These are phyloP conservation scores for Pilaira anomala DNA, from an alignment of 192 early-diverging fungal species.

Conservation along the genomic window DNA sequence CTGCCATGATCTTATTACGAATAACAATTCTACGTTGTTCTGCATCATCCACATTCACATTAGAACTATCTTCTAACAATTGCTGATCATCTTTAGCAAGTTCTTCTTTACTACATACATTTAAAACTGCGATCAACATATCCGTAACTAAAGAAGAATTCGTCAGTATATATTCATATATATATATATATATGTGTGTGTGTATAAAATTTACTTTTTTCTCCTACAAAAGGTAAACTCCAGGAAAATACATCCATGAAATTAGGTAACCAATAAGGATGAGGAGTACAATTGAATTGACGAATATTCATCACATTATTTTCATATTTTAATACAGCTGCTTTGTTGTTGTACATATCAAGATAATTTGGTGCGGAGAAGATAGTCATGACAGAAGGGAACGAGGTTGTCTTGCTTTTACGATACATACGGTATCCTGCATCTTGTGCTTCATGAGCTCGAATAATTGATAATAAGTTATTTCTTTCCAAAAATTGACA, in stretches of 20 bases:
- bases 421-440: constrained; percentile 96
- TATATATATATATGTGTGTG: not conserved
- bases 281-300: constrained; percentile 87
- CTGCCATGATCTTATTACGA: constrained; percentile 88
- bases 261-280: constrained; percentile 98
- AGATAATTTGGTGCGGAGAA: constrained; percentile 98
- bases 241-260: constrained; percentile 99
- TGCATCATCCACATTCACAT: constrained; percentile 38
- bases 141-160: constrained; percentile 72
- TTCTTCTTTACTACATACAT: constrained; percentile 96
- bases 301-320: constrained; percentile 99
- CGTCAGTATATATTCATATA: not conserved
- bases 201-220: constrained; percentile 72
- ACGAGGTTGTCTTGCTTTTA: constrained; percentile 91
- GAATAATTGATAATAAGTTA: constrained; percentile 90
- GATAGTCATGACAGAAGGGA: constrained; percentile 97
- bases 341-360: constrained; percentile 99
- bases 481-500: constrained; percentile 94
- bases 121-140: constrained; percentile 92
- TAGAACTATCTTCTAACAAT: constrained; percentile 23
- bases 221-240: constrained; percentile 97
- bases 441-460: constrained; percentile 97
- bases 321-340: constrained; percentile 99
- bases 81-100: constrained; percentile 60
- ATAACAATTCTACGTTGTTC: constrained; percentile 68